Percentiles rank a stretch among this genome's conserved stretches.
Evolutionary conservation across 1,284 basidiomycete species (phyloP).

Genomic region (Hemileia vastatrix): DNA sequence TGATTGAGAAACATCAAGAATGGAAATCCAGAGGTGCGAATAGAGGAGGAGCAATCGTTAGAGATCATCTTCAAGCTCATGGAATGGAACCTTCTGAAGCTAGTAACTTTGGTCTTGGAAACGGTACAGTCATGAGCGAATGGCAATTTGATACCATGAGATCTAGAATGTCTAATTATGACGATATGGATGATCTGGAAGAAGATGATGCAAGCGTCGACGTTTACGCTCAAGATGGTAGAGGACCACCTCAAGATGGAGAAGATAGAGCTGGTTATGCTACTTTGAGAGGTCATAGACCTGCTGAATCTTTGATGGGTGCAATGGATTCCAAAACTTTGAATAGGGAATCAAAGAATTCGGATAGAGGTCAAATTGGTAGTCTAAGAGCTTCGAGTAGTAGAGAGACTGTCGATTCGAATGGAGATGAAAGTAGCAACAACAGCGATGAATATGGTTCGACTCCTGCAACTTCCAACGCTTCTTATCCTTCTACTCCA

Average conservation of each 20-base stretch:
- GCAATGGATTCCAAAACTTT: constrained; percentile 30
- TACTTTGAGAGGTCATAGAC: constrained; percentile 33
- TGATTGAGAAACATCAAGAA: constrained; percentile 55
- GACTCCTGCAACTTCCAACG: constrained; percentile 32
- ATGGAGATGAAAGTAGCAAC: background rate
- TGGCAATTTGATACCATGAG: constrained; percentile 94
- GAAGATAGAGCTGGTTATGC: constrained; percentile 42
- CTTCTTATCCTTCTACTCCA: constrained; percentile 28
- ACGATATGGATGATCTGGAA: constrained; percentile 52
- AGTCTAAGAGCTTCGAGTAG: background rate
- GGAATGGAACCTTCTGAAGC: constrained; percentile 22
- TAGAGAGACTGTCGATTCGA: background rate
- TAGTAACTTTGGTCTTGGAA: constrained; percentile 19
- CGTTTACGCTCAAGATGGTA: constrained; percentile 34
- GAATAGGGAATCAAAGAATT: background rate
- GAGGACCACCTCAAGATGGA: too few species aligned
- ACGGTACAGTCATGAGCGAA: constrained; percentile 65
- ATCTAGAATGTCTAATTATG: constrained; percentile 52
- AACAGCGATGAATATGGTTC: background rate
- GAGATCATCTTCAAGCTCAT: constrained; percentile 28
- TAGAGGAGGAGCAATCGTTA: constrained; percentile 31
- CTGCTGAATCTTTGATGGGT: constrained; percentile 30
- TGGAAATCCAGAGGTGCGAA: constrained; percentile 36
- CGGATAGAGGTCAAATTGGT: background rate
- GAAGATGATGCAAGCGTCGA: constrained; percentile 45